These are phyloP conservation scores for Solidago caesia DNA, from an alignment of 129 eudicot genomes.

Conservation along the genomic window DNA sequence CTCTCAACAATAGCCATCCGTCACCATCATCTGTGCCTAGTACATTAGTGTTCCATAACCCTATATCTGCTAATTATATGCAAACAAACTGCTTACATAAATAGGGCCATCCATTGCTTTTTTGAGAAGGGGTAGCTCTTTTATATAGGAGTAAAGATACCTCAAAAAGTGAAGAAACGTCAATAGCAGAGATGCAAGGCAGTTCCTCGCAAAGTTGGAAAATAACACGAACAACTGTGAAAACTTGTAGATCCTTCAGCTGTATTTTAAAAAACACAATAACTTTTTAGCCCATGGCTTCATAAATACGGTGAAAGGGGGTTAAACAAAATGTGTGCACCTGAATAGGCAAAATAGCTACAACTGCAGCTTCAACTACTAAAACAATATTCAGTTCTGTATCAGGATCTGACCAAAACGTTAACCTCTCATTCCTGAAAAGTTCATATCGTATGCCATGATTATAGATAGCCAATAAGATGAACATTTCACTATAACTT, in stretches of 20 bases:
- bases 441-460: too few species aligned
- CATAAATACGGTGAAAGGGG: not conserved
- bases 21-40: not conserved
- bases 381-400: slow-evolving; percentile 83
- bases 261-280: slow-evolving; percentile 35
- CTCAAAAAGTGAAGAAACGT: slow-evolving; percentile 91
- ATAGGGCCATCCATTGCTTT: too few species aligned
- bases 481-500: too few species aligned
- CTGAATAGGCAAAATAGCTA: slow-evolving; percentile 94
- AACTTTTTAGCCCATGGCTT: not conserved
- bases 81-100: too few species aligned
- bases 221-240: slow-evolving; percentile 88
- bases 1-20: not conserved
- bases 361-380: slow-evolving; percentile 85
- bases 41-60: too few species aligned
- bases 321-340: slow-evolving; percentile 31
- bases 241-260: slow-evolving; percentile 93
- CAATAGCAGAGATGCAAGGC: slow-evolving; percentile 98
- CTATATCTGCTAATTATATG: too few species aligned
- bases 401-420: too few species aligned
- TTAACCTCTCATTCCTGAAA: too few species aligned
- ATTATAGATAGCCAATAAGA: too few species aligned
- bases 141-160: too few species aligned
- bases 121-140: too few species aligned
- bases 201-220: slow-evolving; percentile 90